Conservation (phyloP, 495 filamentous ascomycete species). For the Penicillium samsonianum region DNA sequence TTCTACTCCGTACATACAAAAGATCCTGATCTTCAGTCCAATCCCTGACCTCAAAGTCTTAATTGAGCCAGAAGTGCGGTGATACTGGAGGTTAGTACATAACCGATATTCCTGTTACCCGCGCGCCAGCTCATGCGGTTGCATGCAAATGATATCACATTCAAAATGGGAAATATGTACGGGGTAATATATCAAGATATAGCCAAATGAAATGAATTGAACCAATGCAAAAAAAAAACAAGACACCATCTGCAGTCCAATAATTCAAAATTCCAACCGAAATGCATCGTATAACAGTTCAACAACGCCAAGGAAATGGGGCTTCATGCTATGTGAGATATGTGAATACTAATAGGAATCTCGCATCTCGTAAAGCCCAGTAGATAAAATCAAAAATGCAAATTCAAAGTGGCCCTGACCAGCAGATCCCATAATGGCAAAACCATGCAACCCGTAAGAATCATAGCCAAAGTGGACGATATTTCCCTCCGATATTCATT, state of each 20-base stretch:
- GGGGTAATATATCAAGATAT: background rate
- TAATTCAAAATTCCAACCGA: constrained; percentile 4
- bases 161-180: background rate
- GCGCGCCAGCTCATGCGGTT: constrained; percentile 5
- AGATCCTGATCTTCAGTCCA: too few relatives aligned
- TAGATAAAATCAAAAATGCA: background rate
- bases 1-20: too few relatives aligned
- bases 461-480: background rate
- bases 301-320: constrained; percentile 3
- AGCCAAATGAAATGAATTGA: background rate
- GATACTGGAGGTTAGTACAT: background rate
- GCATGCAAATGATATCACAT: constrained; percentile 12
- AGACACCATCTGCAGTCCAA: background rate
- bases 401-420: background rate
- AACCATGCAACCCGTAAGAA: background rate
- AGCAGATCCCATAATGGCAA: background rate
- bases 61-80: background rate
- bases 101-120: constrained; percentile 6
- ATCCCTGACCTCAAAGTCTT: too few relatives aligned
- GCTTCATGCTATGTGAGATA: background rate
- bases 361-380: background rate
- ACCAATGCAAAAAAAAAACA: background rate
- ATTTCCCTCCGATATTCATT: background rate
- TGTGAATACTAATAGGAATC: background rate
- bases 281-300: constrained; percentile 10